Evolutionary conservation across 2,329 filamentous ascomycete genomes (phyloP), one percentile per base, ranked within the genome.

Genomic region (Epichloe festucae): DNA sequence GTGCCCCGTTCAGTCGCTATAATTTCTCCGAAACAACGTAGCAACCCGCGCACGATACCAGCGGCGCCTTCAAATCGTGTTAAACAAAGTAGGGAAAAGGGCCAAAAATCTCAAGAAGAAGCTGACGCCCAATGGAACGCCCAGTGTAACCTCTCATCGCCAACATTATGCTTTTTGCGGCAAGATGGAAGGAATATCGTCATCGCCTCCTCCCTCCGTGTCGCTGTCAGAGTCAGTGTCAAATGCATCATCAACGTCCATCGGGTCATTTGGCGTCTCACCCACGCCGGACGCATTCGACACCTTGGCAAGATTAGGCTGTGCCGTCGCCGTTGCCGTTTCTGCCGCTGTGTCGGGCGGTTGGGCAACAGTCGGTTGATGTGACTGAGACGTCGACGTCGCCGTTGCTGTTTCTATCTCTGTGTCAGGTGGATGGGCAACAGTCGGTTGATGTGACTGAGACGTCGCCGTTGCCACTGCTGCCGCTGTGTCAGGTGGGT

Each of bases 151-250:
- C 27, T 7, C 5, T 7, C 5, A 27, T 17, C 17, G 3, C 8
- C 3, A 43, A 12, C 15, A 48, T 19, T 7, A 50, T 45, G 15
- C 44, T 6, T 34, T 19, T 38, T 39, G 34, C 19, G 40, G 31
- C 23, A 53, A 21, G 19, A 40, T 23, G 1, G 64, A 62, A 31
- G 63, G 64, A 46, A 66, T 67, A 47, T 65, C 63, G 23, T 60
- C 60, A 19, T 59, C 60, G 17, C 57, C 58, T 14, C 41, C 52
- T 19, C 31, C 50, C n/a, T 48, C 47, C 5, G 59, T 56, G 36
- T 56, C 52, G 10, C 45, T 48, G 39, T 51, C 49, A 42, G 42
- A 34, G 11, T 47, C 51, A 12, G 50, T 49, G 54, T 52, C 46
- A 36, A 48, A 17, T 3, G 5, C 21, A 42, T 54, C 53, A 35